Evolutionary conservation across 1,284 basidiomycete species (phyloP).

Genomic region (Leccinum pachyderme): DNA sequence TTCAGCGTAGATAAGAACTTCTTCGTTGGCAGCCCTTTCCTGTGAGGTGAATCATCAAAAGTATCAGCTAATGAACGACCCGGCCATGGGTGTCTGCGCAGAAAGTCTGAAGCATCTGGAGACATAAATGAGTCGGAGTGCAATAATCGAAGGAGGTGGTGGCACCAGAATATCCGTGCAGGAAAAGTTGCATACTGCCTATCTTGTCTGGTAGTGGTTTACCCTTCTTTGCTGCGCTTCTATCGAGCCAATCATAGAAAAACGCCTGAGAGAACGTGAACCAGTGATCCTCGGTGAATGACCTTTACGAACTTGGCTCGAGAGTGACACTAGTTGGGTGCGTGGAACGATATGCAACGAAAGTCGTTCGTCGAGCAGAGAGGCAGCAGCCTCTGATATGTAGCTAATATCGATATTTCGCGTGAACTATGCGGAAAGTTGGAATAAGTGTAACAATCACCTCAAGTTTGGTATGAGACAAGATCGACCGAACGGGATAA

Average conservation of each 20-base stretch:
- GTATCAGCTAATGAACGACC: conserved; percentile 81
- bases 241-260: conserved; percentile 87
- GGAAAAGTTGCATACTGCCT: conserved; percentile 87
- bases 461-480: conserved; percentile 86
- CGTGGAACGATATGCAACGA: conserved; percentile 80
- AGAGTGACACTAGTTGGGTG: conserved; percentile 80
- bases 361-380: conserved; percentile 76
- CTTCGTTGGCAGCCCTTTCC: conserved; percentile 62
- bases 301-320: conserved; percentile 59
- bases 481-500: conserved; percentile 81
- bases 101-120: conserved; percentile 82
- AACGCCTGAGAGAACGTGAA: conserved; percentile 55
- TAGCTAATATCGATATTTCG: conserved; percentile 40
- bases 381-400: conserved; percentile 82
- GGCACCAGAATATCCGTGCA: conserved; percentile 78
- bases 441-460: conserved; percentile 34
- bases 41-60: conserved; percentile 77
- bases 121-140: neutral
- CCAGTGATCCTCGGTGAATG: conserved; percentile 3
- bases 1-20: conserved; percentile 65
- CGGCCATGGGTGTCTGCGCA: conserved; percentile 85
- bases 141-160: neutral
- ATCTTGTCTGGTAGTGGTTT: conserved; percentile 82
- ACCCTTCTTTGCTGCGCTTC: conserved; percentile 74
- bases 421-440: conserved; percentile 4